A percentile compares a stretch with the other conserved stretches of the same genome.
Conservation (phyloP, 805 yeast genomes). For the Saccharomycopsis lassenensis region DNA sequence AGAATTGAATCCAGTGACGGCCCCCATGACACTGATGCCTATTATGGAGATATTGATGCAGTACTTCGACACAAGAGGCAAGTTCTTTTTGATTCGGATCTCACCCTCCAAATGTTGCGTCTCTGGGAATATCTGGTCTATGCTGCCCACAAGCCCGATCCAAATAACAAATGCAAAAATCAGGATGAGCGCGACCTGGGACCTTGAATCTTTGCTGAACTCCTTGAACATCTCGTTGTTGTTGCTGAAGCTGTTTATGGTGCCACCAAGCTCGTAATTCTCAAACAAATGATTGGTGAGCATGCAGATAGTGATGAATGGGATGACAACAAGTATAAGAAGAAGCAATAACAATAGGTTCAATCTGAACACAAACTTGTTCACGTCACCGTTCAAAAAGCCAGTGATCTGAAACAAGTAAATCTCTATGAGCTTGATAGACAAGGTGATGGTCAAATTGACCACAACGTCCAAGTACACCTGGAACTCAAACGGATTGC, state of each 20-base stretch:
- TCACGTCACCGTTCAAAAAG: constrained; percentile 4
- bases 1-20: constrained; percentile 15
- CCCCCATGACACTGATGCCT: constrained; percentile 15
- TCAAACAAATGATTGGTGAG: constrained; percentile 7
- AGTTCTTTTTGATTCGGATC: not conserved
- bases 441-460: constrained; percentile 7
- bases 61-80: constrained; percentile 1
- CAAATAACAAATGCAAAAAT: no score
- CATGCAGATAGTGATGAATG: constrained; percentile 6
- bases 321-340: constrained; percentile 6
- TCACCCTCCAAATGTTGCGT: no score
- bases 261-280: not conserved
- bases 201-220: no score
- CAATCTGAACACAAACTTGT: constrained; percentile 6
- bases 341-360: constrained; percentile 2
- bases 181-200: no score
- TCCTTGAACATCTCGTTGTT: no score
- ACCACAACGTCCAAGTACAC: constrained; percentile 2
- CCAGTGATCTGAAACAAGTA: constrained; percentile 9
- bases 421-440: constrained; percentile 7
- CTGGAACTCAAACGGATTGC: no score
- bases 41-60: constrained; percentile 7
- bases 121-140: no score
- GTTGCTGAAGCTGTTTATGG: no score
- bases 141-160: no score